Conservation (phyloP, 495 filamentous ascomycete species). For the Talaromyces thailandensis region DNA sequence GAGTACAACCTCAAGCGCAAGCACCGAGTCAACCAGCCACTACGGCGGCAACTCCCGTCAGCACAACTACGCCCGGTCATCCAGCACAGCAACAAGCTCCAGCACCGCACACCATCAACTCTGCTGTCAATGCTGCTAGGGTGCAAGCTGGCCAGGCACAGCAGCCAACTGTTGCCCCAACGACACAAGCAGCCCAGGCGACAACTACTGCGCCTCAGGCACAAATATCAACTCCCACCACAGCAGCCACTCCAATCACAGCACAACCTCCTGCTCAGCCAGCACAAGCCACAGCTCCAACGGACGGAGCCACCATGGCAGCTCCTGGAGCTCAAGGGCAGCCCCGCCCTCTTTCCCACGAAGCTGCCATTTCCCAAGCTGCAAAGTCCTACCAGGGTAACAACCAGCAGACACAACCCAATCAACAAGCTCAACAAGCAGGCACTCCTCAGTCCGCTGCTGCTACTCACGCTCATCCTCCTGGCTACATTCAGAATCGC, state of each 20-base stretch:
- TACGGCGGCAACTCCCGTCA: constrained; percentile 13
- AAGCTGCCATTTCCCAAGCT: constrained; percentile 52
- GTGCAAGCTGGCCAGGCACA: constrained; percentile 32
- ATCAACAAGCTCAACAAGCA: constrained; percentile 15
- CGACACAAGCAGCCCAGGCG: constrained; percentile 10
- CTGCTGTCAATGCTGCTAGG: constrained; percentile 43
- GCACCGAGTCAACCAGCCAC: constrained; percentile 9
- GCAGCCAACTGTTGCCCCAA: constrained; percentile 17
- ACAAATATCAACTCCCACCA: constrained; percentile 35
- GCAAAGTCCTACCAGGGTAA: constrained; percentile 43
- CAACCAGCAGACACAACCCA: constrained; percentile 23
- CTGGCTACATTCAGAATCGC: constrained; percentile 39
- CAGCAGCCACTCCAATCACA: constrained; percentile 20
- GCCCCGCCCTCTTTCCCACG: constrained; percentile 51
- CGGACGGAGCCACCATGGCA: constrained; percentile 19
- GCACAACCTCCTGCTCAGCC: constrained; percentile 27
- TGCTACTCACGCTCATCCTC: constrained; percentile 44
- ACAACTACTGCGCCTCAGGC: constrained; percentile 23
- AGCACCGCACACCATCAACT: constrained; percentile 44
- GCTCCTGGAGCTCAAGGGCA: constrained; percentile 36
- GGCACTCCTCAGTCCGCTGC: constrained; percentile 20
- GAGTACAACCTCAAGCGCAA: constrained; percentile 15
- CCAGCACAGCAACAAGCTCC: constrained; percentile 31
- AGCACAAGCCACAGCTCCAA: constrained; percentile 19
- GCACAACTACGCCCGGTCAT: constrained; percentile 19